Evolutionary conservation across 2,329 filamentous ascomycete species (phyloP).

Genomic region (Colletotrichum siamense): DNA sequence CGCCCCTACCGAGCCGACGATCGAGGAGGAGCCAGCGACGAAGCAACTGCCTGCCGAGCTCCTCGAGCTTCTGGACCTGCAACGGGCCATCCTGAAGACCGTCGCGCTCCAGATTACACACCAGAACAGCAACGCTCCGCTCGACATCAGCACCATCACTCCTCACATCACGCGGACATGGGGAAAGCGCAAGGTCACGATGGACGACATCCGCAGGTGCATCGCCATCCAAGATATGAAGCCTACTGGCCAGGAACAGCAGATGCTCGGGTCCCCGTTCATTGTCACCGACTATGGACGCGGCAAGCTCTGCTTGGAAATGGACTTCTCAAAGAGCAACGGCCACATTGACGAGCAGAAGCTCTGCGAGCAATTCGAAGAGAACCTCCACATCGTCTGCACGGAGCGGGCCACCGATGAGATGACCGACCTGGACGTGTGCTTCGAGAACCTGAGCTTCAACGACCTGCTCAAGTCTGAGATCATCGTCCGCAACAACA

Average conservation of each 20-base stretch:
- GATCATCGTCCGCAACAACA: constrained; percentile 56
- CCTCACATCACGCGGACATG: constrained; percentile 71
- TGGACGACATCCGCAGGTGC: constrained; percentile 70
- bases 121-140: constrained; percentile 66
- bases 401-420: constrained; percentile 33
- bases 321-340: constrained; percentile 42
- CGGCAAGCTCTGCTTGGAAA: constrained; percentile 64
- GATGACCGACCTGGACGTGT: constrained; percentile 43
- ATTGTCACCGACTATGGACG: constrained; percentile 58
- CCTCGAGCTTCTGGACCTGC: constrained; percentile 66
- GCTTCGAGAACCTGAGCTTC: constrained; percentile 47
- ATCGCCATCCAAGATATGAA: constrained; percentile 65
- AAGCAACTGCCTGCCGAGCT: constrained; percentile 55
- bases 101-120: constrained; percentile 74
- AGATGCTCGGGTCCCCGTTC: constrained; percentile 39
- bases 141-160: constrained; percentile 66
- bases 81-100: constrained; percentile 71
- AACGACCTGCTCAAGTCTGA: constrained; percentile 58
- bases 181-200: constrained; percentile 72
- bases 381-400: constrained; percentile 55
- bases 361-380: constrained; percentile 60
- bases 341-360: constrained; percentile 53
- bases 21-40: constrained; percentile 33
- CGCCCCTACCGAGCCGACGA: neutral
- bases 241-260: constrained; percentile 29